Base-by-base conservation (phyloP, 148 eudicot genomes). In the Rhododendron molle region DNA sequence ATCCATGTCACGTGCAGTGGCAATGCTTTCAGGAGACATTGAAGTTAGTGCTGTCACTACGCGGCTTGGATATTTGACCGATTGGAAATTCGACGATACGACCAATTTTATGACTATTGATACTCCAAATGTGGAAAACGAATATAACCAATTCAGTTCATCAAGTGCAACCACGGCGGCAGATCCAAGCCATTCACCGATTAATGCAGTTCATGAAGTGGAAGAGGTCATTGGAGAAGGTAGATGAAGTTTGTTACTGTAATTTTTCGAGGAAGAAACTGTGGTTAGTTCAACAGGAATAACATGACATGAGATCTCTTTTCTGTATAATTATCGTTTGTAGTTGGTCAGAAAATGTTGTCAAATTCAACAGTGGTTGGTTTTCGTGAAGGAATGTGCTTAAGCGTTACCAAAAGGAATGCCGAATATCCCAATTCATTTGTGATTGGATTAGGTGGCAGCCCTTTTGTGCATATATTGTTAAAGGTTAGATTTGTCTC, bases 1-100 rank as follows among this genome's bases (percentile, higher is more conserved):
- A 14, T 88, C 95, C 74, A 97, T 97, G 98, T 92, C 97, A 4
- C 96, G 99, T 14, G 98, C 88, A 43, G 88, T 94, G 85, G 95
- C 95, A 34, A 97, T 97, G 99, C 91, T 95, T 78, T 78, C 89
- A 9, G 99, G 99, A 74, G 95, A 94, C 32, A 83, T 87, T 15
- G 98, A 95, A 84, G 93, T 95, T 2, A 89, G 88, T 72, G 77
- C 78, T 40, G 90, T 91, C 16, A 92, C 89, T 76, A 85, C 96
- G 16, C 91, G 89, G 85, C 99, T 98, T 12, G 96, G 94, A 8
- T 96, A 96, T 88, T 87, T 96, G 84, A 90, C 95, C 7, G 97
- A 93, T 43, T 94, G 95, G 95, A 90, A 83, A 7, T 92, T 92
- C 58, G 91, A 86, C 23, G 97, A 94, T 54, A 56, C 58, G 5